Percentiles rank a stretch among this genome's conserved stretches.
These are phyloP conservation scores for Chionographis japonica DNA, from an alignment of 106 monocot species.

Conservation along the genomic window DNA sequence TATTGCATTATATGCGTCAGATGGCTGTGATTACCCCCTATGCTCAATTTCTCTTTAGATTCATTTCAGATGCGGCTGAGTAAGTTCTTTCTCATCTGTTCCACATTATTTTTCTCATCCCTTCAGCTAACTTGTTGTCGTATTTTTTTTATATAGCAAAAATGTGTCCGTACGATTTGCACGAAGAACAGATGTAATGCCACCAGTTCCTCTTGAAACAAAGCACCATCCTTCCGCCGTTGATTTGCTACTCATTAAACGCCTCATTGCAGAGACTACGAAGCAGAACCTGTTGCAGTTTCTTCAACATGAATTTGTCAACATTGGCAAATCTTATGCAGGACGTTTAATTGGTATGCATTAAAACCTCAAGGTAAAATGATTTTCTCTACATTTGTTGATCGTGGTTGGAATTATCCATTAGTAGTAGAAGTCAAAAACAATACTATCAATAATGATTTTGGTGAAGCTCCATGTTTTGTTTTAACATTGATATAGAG, in stretches of 20 bases:
- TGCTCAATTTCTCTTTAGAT: conserved; percentile 86
- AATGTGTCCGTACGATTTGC: conserved; percentile 77
- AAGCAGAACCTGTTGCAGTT: conserved; percentile 89
- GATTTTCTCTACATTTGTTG: not conserved
- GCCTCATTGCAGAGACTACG: conserved; percentile 82
- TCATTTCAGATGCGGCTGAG: conserved; percentile 67
- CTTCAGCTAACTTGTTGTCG: conserved; percentile 5
- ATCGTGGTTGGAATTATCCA: too few relatives aligned
- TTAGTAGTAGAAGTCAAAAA: too few relatives aligned
- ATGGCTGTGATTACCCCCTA: conserved; percentile 99
- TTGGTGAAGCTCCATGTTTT: too few relatives aligned
- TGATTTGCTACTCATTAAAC: conserved; percentile 93
- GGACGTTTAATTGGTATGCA: conserved; percentile 87
- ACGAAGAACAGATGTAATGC: conserved; percentile 94
- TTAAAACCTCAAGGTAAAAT: not conserved
- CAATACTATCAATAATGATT: too few relatives aligned
- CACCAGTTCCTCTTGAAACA: conserved; percentile 88
- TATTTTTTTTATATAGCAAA: conserved; percentile 47
- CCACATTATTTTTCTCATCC: conserved; percentile 1
- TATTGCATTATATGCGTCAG: conserved; percentile 97
- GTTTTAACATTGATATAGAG: too few relatives aligned
- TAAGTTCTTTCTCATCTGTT: conserved; percentile 30
- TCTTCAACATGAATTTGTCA: conserved; percentile 98
- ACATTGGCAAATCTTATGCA: conserved; percentile 86
- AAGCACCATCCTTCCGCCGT: conserved; percentile 99